phyloP scores from a whole-genome alignment of 163 green algal genomes.

The Trebouxia gelatinosa region DNA sequence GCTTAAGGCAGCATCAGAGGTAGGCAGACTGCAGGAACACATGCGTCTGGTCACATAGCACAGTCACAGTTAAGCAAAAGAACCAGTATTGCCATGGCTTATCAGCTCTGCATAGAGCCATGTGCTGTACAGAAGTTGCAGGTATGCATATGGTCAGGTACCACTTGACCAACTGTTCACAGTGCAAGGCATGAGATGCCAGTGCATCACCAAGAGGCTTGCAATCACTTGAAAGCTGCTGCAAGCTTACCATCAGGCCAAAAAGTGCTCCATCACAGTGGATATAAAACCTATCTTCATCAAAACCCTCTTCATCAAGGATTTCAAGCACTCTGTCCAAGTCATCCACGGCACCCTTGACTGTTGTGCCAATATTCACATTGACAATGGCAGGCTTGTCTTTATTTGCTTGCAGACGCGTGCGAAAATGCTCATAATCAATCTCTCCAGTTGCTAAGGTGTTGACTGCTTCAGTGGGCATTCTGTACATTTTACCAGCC shows the following conservation, averaged over 20 bases:
- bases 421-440: conserved; percentile 82
- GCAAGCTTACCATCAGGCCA: conserved; percentile 90
- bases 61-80: too few species aligned
- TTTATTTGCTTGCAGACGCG: conserved; percentile 63
- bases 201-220: too few species aligned
- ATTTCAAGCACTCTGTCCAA: conserved; percentile 67
- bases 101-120: too few species aligned
- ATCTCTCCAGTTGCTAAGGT: conserved; percentile 90
- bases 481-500: conserved; percentile 94
- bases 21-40: too few species aligned
- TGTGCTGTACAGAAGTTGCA: too few species aligned
- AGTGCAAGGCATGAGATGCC: too few species aligned
- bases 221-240: too few species aligned
- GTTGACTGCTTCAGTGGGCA: conserved; percentile 78
- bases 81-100: too few species aligned
- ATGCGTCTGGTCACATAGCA: too few species aligned
- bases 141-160: too few species aligned
- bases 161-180: neutral
- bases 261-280: conserved; percentile 98
- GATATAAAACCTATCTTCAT: conserved; percentile 94
- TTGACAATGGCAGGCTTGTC: conserved; percentile 90
- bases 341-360: conserved; percentile 77
- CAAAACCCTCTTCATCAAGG: conserved; percentile 76
- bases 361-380: conserved; percentile 97
- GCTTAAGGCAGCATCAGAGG: too few species aligned